Percentiles rank a stretch among this genome's conserved stretches.
Conservation (phyloP, 1,139 yeast species). For the Candida pseudoviswanathii region DNA sequence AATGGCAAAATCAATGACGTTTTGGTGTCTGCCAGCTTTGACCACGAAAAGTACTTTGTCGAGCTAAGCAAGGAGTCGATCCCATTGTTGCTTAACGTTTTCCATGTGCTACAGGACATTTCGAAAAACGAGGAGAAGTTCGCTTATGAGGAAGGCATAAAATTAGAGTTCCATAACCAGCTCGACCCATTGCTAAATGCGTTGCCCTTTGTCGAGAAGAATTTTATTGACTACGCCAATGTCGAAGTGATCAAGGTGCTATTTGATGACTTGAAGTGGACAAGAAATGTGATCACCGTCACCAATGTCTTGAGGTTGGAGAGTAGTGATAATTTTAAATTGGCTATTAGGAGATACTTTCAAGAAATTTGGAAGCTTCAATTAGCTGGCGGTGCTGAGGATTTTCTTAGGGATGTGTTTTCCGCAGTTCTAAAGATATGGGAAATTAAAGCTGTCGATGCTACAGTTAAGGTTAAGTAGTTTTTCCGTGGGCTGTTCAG, state of each 20-base stretch:
- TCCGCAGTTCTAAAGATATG: constrained; percentile 10
- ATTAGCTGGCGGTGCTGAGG: constrained; percentile 5
- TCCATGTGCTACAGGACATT: constrained; percentile 6
- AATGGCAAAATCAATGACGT: constrained; percentile 2
- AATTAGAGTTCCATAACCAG: constrained; percentile 10
- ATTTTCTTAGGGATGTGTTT: constrained; percentile 9
- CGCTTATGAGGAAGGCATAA: constrained; percentile 2
- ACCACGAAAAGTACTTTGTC: background rate
- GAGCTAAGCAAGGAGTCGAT: constrained; percentile 3
- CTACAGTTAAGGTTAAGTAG: background rate
- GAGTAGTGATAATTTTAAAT: constrained; percentile 7
- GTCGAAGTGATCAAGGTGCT: constrained; percentile 1
- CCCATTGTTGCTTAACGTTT: constrained; percentile 6
- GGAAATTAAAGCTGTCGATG: constrained; percentile 9
- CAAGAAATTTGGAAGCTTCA: constrained; percentile 10
- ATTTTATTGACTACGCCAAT: background rate
- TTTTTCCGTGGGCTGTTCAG: background rate
- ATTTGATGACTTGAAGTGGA: constrained; percentile 8
- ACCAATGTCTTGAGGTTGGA: constrained; percentile 4
- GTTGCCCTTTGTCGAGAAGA: constrained; percentile 4
- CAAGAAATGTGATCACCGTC: constrained; percentile 9
- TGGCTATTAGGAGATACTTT: constrained; percentile 7
- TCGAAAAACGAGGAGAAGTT: constrained; percentile 1
- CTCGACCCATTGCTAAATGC: constrained; percentile 1
- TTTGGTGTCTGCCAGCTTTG: background rate